Base-by-base conservation (phyloP, 2,329 filamentous ascomycete genomes). In the Eutypa lata region DNA sequence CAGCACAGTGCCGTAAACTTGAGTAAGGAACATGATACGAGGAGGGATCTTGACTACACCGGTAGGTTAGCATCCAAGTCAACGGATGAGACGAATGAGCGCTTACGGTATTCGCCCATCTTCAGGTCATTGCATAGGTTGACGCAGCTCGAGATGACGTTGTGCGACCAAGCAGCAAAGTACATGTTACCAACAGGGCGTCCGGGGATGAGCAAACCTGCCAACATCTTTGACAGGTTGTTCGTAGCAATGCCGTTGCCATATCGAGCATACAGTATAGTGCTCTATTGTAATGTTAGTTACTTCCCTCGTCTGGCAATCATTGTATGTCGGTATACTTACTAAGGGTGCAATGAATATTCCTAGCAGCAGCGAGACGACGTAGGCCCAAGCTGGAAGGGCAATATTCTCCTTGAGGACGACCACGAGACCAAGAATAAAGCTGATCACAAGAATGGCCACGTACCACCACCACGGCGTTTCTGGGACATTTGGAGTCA, bases 221-320 rank as follows among this genome's bases (percentile, higher is more conserved):
- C 80, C 47, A 83, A 53, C 78, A 82, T 80, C 57, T 82, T 82
- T 19, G 79, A 82, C 38, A 84, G 53, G 52, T 83, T 81, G 60
- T 83, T 83, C 2, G 80, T 83, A 7, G 78, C 77, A 33, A 83
- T 82, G 13, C 81, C 81, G 45, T 78, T 83, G 10, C 81, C 81
- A 40, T 71, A 83, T 0, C 78, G 71, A 2, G 77, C 75, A 52
- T 75, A 81, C 0, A 83, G 69, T 2, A 83, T 60, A 0, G 71
- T 75, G 56, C 79, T 82, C 76, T 79, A 18, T 3, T 11, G 1
- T 2, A 22, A 3, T 0, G 37, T 65, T 3, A 63, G 61, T 11
- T 18, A 28, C 54, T 60, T n/a, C 22, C 7, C 1, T 8, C 7
- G 49, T 3, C 26, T 10, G 26, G 44, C 19, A 6, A 21, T 2